phyloP scores from a whole-genome alignment of 2,329 filamentous ascomycete genomes.

The Aureobasidium sp. region DNA sequence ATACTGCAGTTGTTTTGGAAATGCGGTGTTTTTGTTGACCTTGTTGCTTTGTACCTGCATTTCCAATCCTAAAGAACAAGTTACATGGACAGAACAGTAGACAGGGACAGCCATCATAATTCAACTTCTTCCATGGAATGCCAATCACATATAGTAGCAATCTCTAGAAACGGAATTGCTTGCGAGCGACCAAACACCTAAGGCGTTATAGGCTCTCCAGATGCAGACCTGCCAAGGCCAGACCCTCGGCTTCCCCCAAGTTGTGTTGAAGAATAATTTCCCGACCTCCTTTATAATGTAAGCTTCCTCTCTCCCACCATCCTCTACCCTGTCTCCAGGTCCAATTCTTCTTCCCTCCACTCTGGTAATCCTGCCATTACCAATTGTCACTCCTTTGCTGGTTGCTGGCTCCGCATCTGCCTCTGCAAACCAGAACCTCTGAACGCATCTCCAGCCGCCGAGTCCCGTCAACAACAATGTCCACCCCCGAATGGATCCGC shows the following conservation, averaged over 20 bases:
- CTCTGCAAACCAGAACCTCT: neutral
- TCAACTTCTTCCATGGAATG: neutral
- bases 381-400: conserved; percentile 10
- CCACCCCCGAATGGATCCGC: conserved; percentile 44
- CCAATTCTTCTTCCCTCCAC: conserved; percentile 8
- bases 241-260: neutral
- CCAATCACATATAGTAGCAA: neutral
- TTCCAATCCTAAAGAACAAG: neutral
- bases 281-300: conserved; percentile 5
- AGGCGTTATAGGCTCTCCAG: neutral
- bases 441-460: neutral
- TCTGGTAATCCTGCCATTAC: conserved; percentile 1
- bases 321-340: conserved; percentile 7
- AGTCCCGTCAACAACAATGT: conserved; percentile 33
- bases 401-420: neutral
- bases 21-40: neutral
- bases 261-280: conserved; percentile 10
- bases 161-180: neutral
- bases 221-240: neutral
- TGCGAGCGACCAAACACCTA: neutral
- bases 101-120: too few species aligned
- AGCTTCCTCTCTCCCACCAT: neutral
- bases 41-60: neutral
- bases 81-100: neutral
- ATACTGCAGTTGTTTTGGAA: neutral